Percentiles rank a stretch among this genome's conserved stretches.
Evolutionary conservation across 495 filamentous ascomycete genomes (phyloP).

Genomic region (Penicillium tannophilum): DNA sequence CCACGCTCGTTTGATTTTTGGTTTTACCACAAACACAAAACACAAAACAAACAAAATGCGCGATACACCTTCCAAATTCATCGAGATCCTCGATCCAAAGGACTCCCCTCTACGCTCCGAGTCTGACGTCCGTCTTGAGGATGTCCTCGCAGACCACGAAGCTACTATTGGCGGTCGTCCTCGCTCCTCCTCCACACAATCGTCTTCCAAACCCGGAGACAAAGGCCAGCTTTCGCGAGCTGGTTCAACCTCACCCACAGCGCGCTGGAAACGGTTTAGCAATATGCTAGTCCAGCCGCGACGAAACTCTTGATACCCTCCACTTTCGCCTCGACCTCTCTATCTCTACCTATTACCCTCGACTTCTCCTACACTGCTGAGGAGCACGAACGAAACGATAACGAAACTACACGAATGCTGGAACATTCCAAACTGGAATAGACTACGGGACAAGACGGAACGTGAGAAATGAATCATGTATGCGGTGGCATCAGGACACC

Average conservation of each 20-base stretch:
- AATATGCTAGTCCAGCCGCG: conserved; percentile 36
- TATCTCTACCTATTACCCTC: conserved; percentile 2
- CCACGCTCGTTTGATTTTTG: neutral
- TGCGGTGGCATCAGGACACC: conserved; percentile 4
- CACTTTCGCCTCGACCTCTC: neutral
- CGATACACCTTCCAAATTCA: conserved; percentile 48
- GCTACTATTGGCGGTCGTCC: conserved; percentile 42
- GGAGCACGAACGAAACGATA: conserved; percentile 18
- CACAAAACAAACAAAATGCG: conserved; percentile 31
- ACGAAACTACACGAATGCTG: conserved; percentile 16
- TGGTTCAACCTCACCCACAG: conserved; percentile 32
- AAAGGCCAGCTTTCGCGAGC: conserved; percentile 31
- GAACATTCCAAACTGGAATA: neutral
- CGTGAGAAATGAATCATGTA: neutral
- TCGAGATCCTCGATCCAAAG: conserved; percentile 50
- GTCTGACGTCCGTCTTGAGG: conserved; percentile 51
- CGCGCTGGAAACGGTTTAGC: conserved; percentile 45
- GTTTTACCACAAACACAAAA: neutral
- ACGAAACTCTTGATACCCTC: conserved; percentile 24
- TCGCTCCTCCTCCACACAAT: conserved; percentile 46
- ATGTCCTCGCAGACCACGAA: conserved; percentile 51
- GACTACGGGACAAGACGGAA: neutral
- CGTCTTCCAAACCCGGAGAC: conserved; percentile 37
- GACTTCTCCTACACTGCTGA: neutral
- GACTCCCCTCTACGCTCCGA: conserved; percentile 37